Conservation (phyloP, 2,329 filamentous ascomycete genomes). For the Trichoderma arundinaceum region DNA sequence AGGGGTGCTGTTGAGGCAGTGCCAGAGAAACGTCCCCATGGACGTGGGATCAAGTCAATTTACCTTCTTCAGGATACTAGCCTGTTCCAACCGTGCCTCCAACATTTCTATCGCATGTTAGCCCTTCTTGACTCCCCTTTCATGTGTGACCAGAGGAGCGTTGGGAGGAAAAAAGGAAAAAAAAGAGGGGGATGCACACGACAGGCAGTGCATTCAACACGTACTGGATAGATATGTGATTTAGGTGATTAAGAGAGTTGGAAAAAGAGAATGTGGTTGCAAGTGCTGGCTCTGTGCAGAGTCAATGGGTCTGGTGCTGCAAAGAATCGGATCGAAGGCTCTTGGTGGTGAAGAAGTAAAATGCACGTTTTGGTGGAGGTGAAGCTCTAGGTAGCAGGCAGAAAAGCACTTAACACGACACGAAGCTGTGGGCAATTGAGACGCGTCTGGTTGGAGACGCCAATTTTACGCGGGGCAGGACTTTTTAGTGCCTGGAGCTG, state of each 20-base stretch:
- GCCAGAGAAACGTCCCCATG: neutral
- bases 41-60: slow-evolving; percentile 5
- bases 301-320: neutral
- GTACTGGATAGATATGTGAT: slow-evolving; percentile 6
- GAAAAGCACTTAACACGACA: slow-evolving; percentile 33
- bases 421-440: slow-evolving; percentile 26
- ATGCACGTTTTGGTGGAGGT: slow-evolving; percentile 21
- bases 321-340: neutral
- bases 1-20: neutral
- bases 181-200: neutral
- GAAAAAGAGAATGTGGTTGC: neutral
- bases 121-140: neutral
- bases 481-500: slow-evolving; percentile 4
- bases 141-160: neutral
- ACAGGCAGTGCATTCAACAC: neutral
- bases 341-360: slow-evolving; percentile 12
- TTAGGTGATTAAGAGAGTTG: neutral
- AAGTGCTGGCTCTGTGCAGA: neutral
- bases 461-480: slow-evolving; percentile 41
- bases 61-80: slow-evolving; percentile 93
- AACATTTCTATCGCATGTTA: slow-evolving; percentile 66
- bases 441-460: slow-evolving; percentile 37
- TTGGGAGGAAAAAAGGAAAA: neutral
- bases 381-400: slow-evolving; percentile 28
- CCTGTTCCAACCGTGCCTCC: slow-evolving; percentile 97